Percentiles rank a stretch among this genome's conserved stretches.
phyloP scores from a whole-genome alignment of 2,329 filamentous ascomycete genomes.

The Basipetospora chlamydospora region DNA sequence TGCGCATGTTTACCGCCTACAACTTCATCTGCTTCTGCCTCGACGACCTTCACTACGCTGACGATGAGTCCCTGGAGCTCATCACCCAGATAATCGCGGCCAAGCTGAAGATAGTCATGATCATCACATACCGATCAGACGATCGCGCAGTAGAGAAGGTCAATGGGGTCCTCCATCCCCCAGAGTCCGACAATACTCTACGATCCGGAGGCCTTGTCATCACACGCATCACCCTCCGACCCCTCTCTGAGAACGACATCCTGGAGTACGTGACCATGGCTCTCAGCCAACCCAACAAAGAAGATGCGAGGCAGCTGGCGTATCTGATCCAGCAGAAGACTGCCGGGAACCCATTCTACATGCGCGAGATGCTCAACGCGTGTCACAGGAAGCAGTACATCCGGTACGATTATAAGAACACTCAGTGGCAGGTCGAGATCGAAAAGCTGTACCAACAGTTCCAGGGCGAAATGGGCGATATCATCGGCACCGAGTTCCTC shows the following conservation, averaged over 20 bases:
- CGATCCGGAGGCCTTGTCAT: conserved; percentile 36
- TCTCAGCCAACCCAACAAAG: too few relatives aligned
- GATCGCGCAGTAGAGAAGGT: conserved; percentile 44
- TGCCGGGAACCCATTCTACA: conserved; percentile 77
- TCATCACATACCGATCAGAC: conserved; percentile 61
- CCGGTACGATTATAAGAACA: conserved; percentile 77
- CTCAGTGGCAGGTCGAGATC: conserved; percentile 71
- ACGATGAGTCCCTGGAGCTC: conserved; percentile 73
- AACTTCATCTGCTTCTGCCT: conserved; percentile 81
- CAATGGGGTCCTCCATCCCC: conserved; percentile 37
- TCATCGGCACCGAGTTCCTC: conserved; percentile 72
- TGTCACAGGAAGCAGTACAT: conserved; percentile 79
- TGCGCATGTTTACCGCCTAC: conserved; percentile 66
- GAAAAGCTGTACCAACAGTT: conserved; percentile 81
- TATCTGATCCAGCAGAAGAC: conserved; percentile 83
- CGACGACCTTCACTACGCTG: conserved; percentile 83
- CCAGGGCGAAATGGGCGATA: conserved; percentile 60
- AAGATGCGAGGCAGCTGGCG: conserved; percentile 58
- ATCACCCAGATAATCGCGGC: conserved; percentile 67
- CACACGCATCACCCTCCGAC: conserved; percentile 56
- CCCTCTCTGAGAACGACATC: conserved; percentile 67
- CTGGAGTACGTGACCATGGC: conserved; percentile 71
- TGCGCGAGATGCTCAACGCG: conserved; percentile 77
- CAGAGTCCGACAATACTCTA: conserved; percentile 27
- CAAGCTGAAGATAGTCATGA: conserved; percentile 67